These are phyloP conservation scores for Mucor plumbeus DNA, from an alignment of 371 early-diverging fungal genomes.

Conservation along the genomic window DNA sequence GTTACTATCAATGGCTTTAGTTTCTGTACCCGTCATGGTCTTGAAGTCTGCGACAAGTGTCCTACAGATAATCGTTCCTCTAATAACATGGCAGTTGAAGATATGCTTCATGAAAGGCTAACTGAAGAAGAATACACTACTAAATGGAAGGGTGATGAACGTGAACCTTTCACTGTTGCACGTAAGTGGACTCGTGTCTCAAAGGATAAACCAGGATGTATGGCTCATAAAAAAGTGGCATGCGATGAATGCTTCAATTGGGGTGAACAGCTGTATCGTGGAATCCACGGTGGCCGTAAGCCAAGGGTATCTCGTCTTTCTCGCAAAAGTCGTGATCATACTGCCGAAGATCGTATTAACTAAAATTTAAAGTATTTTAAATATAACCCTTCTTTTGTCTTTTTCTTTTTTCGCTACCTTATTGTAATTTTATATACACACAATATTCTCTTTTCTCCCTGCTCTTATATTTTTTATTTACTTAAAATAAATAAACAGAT, in stretches of 20 bases:
- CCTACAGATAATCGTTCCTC: conserved; percentile 50
- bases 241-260: conserved; percentile 56
- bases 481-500: conserved; percentile 1
- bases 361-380: neutral
- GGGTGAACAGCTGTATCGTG: conserved; percentile 44
- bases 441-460: neutral
- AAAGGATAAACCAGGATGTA: conserved; percentile 53
- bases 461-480: neutral
- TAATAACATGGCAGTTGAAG: conserved; percentile 51
- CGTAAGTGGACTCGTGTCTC: conserved; percentile 48
- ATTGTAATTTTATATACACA: conserved; percentile 9
- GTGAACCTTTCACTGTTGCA: conserved; percentile 44
- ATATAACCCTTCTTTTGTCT: neutral
- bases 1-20: conserved; percentile 45
- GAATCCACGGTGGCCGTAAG: conserved; percentile 42
- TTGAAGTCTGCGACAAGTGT: conserved; percentile 51
- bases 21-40: conserved; percentile 47
- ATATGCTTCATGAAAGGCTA: conserved; percentile 44
- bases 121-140: conserved; percentile 39
- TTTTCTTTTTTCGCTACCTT: neutral
- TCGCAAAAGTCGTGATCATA: conserved; percentile 23
- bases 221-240: conserved; percentile 46
- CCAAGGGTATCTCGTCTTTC: conserved; percentile 35
- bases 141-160: conserved; percentile 59
- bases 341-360: conserved; percentile 18